Conservation (phyloP, 1,284 basidiomycete genomes). For the Pterulicium gracile region DNA sequence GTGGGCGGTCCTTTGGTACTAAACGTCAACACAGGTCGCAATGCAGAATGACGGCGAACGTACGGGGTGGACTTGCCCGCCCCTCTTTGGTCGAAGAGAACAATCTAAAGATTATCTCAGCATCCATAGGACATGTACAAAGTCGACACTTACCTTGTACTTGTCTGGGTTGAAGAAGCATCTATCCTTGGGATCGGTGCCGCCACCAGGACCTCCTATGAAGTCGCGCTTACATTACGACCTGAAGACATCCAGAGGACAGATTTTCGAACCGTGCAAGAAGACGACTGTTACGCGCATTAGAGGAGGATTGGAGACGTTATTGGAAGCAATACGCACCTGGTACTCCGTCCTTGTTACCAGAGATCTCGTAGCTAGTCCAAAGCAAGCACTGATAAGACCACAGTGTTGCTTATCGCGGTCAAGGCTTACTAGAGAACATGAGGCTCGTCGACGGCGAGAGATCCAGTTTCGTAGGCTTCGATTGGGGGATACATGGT, state of each 20-base stretch:
- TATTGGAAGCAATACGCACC: slow-evolving; percentile 31
- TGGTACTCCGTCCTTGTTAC: slow-evolving; percentile 66
- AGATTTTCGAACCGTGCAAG: slow-evolving; percentile 48
- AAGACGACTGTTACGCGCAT: slow-evolving; percentile 52
- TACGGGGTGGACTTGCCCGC: slow-evolving; percentile 80
- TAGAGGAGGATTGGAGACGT: slow-evolving; percentile 3
- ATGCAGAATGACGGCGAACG: slow-evolving; percentile 20
- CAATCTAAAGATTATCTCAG: slow-evolving; percentile 35
- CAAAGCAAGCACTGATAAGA: background rate
- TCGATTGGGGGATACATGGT: slow-evolving; percentile 49
- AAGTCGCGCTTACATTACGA: slow-evolving; percentile 1
- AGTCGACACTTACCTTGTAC: slow-evolving; percentile 57
- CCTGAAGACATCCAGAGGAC: slow-evolving; percentile 2
- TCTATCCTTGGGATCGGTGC: slow-evolving; percentile 54
- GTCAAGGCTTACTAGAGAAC: slow-evolving; percentile 57
- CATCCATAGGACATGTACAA: background rate
- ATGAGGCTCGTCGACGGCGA: slow-evolving; percentile 71
- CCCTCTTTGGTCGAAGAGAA: slow-evolving; percentile 80
- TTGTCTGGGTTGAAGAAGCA: slow-evolving; percentile 75
- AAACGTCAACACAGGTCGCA: too few relatives aligned
- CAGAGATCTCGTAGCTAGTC: slow-evolving; percentile 68
- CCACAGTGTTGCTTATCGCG: background rate
- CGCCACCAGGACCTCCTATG: slow-evolving; percentile 68
- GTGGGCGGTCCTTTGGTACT: slow-evolving; percentile 59
- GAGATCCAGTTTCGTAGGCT: slow-evolving; percentile 53